Conservation (phyloP, 2,329 filamentous ascomycete species). For the Penicillium sp. region DNA sequence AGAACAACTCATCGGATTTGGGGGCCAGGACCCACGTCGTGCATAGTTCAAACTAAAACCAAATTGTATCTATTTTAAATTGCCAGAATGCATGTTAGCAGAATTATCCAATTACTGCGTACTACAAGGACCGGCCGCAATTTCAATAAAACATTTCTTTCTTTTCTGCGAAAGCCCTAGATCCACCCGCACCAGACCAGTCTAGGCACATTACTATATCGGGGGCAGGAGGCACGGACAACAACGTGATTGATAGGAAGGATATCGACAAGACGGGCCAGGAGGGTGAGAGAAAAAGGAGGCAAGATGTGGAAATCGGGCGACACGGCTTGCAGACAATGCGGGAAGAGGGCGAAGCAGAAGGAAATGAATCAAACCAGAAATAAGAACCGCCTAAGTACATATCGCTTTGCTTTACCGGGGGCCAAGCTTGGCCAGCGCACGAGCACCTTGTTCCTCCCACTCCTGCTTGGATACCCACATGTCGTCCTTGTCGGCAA, state of each 20-base stretch:
- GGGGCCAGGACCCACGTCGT: background rate
- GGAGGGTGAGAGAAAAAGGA: conserved; percentile 16
- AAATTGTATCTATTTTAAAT: background rate
- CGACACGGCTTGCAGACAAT: conserved; percentile 32
- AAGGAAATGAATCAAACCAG: conserved; percentile 26
- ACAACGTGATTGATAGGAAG: conserved; percentile 22
- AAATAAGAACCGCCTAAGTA: conserved; percentile 27
- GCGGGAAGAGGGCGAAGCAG: conserved; percentile 23
- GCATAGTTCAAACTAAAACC: background rate
- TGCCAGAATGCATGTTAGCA: background rate
- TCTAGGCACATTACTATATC: conserved; percentile 33
- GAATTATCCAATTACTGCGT: background rate
- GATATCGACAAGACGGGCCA: conserved; percentile 28
- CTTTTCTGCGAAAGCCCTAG: conserved; percentile 30
- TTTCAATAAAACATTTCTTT: conserved; percentile 25
- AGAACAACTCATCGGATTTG: background rate
- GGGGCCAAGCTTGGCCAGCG: conserved; percentile 90
- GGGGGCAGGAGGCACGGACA: conserved; percentile 24
- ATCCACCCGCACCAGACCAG: conserved; percentile 32
- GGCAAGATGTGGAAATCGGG: conserved; percentile 10
- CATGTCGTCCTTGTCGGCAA: conserved; percentile 99
- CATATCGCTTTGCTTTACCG: conserved; percentile 60
- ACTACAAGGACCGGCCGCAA: background rate
- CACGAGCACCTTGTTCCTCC: conserved; percentile 86
- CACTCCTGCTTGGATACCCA: conserved; percentile 98